These are phyloP conservation scores for Plasmodium malariae DNA, from an alignment of 169 alveolate species.

Conservation along the genomic window DNA sequence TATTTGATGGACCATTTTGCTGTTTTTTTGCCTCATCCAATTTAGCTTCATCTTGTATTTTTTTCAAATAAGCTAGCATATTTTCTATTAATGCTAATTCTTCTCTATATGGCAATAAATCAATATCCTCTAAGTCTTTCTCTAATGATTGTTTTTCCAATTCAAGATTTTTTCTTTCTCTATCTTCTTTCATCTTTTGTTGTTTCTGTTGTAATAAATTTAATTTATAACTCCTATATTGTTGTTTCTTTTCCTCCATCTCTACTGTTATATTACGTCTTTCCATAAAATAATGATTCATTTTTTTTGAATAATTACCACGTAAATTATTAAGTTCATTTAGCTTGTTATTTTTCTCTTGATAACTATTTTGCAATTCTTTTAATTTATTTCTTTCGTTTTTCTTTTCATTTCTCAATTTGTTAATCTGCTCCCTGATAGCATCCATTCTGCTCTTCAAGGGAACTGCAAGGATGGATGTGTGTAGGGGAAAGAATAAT, in stretches of 20 bases:
- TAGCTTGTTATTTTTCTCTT: conserved; percentile 61
- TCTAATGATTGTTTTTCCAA: conserved; percentile 52
- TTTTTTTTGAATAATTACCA: conserved; percentile 69
- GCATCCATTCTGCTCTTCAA: conserved; percentile 54
- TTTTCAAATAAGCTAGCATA: conserved; percentile 58
- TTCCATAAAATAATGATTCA: conserved; percentile 70
- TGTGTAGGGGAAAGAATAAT: background rate
- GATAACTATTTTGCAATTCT: conserved; percentile 71
- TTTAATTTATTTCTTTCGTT: conserved; percentile 54
- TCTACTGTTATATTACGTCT: conserved; percentile 65
- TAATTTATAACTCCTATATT: conserved; percentile 50
- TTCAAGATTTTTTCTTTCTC: conserved; percentile 72
- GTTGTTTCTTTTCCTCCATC: conserved; percentile 67
- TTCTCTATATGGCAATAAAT: conserved; percentile 64
- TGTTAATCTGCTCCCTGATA: conserved; percentile 56
- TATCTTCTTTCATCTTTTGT: conserved; percentile 67
- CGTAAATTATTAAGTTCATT: conserved; percentile 56
- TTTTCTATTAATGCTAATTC: conserved; percentile 70
- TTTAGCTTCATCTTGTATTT: conserved; percentile 56
- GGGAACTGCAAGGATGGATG: conserved; percentile 3
- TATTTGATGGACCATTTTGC: conserved; percentile 2
- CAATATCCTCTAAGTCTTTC: conserved; percentile 64
- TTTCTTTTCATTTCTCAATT: conserved; percentile 54
- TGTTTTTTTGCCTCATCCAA: conserved; percentile 54
- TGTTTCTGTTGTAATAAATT: conserved; percentile 61